Conservation (phyloP, 441 rosid genomes). For the Lepidium campestre region DNA sequence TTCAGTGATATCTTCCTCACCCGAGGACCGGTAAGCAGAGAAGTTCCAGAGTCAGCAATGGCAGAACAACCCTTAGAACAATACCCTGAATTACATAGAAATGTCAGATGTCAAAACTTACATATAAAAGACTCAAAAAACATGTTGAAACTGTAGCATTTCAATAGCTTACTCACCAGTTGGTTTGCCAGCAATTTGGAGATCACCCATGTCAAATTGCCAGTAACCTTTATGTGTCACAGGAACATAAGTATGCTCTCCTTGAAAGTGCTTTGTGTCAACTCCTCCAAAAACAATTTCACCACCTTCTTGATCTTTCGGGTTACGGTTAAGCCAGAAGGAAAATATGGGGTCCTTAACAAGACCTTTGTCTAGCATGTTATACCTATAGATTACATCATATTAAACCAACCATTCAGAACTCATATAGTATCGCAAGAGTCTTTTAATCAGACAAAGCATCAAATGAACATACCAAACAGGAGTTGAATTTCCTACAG, state of each 20-base stretch:
- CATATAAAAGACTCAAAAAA: background rate
- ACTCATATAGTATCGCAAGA: background rate
- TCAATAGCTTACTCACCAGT: conserved; percentile 40
- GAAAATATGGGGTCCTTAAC: conserved; percentile 53
- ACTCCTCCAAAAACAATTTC: conserved; percentile 63
- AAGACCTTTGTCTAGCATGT: conserved; percentile 52
- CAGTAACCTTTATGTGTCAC: conserved; percentile 68
- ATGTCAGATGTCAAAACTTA: background rate
- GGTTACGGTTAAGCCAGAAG: conserved; percentile 60
- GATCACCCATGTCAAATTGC: conserved; percentile 75
- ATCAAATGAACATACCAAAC: conserved; percentile 37
- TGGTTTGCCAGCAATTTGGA: conserved; percentile 49
- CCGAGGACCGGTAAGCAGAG: conserved; percentile 67
- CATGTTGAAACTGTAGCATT: background rate
- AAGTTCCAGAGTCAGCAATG: conserved; percentile 75
- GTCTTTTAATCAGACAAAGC: background rate
- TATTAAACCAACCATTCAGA: background rate
- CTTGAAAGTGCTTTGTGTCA: conserved; percentile 49
- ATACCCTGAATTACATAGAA: conserved; percentile 37
- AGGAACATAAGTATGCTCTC: conserved; percentile 62
- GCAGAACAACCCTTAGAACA: conserved; percentile 56
- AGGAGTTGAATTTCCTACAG: conserved; percentile 55
- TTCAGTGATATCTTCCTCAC: conserved; percentile 17
- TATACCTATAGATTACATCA: conserved; percentile 39
- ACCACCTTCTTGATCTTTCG: conserved; percentile 52